Percentiles rank a stretch among this genome's conserved stretches.
These are phyloP conservation scores for Neonothopanus nambi DNA, from an alignment of 1,284 basidiomycete genomes.

Conservation along the genomic window DNA sequence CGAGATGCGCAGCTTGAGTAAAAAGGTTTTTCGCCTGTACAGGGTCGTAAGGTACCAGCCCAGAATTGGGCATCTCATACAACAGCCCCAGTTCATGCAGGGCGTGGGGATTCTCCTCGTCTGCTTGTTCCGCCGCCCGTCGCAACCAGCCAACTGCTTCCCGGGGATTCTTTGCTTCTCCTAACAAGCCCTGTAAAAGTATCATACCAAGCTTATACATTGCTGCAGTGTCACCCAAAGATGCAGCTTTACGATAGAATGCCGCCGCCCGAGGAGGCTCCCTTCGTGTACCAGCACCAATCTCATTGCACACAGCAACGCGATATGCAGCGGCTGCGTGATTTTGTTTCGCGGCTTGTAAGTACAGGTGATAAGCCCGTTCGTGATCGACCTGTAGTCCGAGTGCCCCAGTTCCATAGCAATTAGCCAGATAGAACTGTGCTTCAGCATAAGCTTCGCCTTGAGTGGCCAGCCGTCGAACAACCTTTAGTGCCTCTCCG, in stretches of 20 bases:
- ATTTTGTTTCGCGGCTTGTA: conserved; percentile 97
- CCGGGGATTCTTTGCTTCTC: conserved; percentile 83
- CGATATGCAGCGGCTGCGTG: conserved; percentile 95
- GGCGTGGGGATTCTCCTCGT: conserved; percentile 98
- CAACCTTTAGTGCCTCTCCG: conserved; percentile 87
- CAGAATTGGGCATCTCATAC: conserved; percentile 76
- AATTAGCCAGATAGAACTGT: conserved; percentile 99
- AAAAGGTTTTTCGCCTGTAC: conserved; percentile 85
- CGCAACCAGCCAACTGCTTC: conserved; percentile 96
- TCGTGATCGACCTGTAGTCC: conserved; percentile 97
- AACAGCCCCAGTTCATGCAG: conserved; percentile 94
- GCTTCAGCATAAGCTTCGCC: conserved; percentile 92
- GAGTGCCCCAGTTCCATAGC: conserved; percentile 93
- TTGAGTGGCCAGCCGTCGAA: conserved; percentile 90
- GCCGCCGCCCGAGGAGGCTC: conserved; percentile 89
- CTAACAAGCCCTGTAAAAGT: conserved; percentile 82
- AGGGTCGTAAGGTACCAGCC: conserved; percentile 73
- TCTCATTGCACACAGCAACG: conserved; percentile 98
- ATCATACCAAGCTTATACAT: conserved; percentile 99
- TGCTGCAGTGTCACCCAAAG: conserved; percentile 93
- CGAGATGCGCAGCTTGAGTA: conserved; percentile 91
- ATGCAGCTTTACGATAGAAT: conserved; percentile 97
- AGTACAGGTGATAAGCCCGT: conserved; percentile 96
- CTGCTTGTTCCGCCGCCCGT: conserved; percentile 94
- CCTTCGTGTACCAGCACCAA: conserved; percentile 95